A percentile compares a stretch with the other conserved stretches of the same genome.
phyloP scores from a whole-genome alignment of 495 filamentous ascomycete genomes.

The Aspergillus conjunctus region DNA sequence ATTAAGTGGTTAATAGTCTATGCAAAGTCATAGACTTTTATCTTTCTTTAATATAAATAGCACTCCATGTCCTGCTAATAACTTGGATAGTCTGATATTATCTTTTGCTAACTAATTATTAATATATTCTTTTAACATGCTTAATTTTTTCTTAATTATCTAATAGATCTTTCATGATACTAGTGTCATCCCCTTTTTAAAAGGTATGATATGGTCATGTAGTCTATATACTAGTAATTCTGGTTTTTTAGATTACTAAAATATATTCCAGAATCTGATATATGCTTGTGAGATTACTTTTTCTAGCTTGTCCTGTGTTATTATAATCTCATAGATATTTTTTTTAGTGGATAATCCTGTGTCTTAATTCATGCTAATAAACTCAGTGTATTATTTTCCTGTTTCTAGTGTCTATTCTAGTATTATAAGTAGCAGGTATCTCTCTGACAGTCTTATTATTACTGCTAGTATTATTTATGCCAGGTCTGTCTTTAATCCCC shows the following conservation, averaged over 20 bases:
- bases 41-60: neutral
- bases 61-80: neutral
- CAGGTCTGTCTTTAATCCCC: too few species aligned
- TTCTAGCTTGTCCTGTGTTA: neutral
- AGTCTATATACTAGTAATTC: neutral
- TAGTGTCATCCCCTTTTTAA: neutral
- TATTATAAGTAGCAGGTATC: too few species aligned
- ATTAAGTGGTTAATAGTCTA: neutral
- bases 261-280: neutral
- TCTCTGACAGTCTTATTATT: too few species aligned
- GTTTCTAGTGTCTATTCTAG: too few species aligned
- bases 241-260: constrained; percentile 2
- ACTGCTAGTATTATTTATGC: too few species aligned
- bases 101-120: neutral
- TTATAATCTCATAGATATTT: neutral
- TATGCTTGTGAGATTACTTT: neutral
- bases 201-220: neutral
- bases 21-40: neutral
- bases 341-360: neutral
- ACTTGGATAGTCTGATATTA: neutral
- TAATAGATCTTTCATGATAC: neutral
- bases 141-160: neutral
- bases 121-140: neutral
- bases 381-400: too few species aligned
- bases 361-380: too few species aligned